phyloP scores from a whole-genome alignment of 257 asterid genomes.

The Solanum piurae region DNA sequence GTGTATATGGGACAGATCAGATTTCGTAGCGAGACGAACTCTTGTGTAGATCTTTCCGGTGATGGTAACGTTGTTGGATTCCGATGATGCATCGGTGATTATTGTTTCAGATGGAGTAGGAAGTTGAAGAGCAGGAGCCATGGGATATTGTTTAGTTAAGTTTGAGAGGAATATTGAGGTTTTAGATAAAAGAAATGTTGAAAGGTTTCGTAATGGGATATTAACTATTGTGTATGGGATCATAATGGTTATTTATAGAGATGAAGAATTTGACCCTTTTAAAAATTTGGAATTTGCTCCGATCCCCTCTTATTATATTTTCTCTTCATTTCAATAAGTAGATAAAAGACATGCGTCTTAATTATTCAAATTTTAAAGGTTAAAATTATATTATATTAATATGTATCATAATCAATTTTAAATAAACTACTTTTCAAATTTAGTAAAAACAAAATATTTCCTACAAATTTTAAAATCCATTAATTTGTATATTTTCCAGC shows the following conservation, averaged over 20 bases:
- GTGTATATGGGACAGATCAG: not conserved
- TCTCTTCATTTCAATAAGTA: no score
- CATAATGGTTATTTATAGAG: not conserved
- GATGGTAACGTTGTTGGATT: not conserved
- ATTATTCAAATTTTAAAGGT: no score
- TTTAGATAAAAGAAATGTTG: not conserved
- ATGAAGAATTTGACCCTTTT: not conserved
- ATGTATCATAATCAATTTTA: no score
- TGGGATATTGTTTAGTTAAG: not conserved
- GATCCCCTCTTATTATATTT: no score
- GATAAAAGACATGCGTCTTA: no score
- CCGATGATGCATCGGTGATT: not conserved
- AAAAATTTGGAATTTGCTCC: no score
- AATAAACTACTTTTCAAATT: no score
- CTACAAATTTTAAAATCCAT: no score
- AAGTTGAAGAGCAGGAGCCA: not conserved
- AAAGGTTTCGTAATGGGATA: not conserved
- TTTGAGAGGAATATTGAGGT: not conserved
- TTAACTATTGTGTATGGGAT: not conserved
- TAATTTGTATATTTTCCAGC: no score
- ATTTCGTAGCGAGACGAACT: not conserved
- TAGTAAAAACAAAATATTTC: no score
- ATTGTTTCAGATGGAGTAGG: not conserved
- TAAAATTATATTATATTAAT: no score
- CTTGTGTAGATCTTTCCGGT: not conserved